Evolutionary conservation across 2,329 filamentous ascomycete genomes (phyloP).

Genomic region (Xylaria sp.): DNA sequence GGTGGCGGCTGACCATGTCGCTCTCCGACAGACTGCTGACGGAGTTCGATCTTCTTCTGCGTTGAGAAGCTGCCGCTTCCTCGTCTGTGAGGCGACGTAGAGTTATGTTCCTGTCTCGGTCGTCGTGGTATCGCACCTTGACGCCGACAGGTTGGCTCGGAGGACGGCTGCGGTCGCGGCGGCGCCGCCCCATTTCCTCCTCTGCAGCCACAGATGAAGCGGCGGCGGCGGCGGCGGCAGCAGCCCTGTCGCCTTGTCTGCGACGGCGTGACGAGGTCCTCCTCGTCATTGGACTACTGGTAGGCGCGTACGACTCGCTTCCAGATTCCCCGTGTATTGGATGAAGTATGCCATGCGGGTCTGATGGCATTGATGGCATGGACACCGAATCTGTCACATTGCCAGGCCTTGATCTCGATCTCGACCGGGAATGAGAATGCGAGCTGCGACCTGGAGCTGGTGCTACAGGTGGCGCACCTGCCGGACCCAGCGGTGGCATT

Average conservation of each 20-base stretch:
- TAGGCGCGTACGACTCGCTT: slow-evolving; percentile 48
- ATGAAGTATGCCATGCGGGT: slow-evolving; percentile 50
- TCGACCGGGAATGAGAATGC: slow-evolving; percentile 36
- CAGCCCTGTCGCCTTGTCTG: slow-evolving; percentile 48
- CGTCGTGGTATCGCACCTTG: slow-evolving; percentile 63
- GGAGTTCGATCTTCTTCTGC: slow-evolving; percentile 51
- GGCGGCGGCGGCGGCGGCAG: slow-evolving; percentile 50
- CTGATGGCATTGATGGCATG: slow-evolving; percentile 60
- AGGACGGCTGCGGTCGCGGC: slow-evolving; percentile 45
- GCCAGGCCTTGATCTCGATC: slow-evolving; percentile 46
- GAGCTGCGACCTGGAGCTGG: slow-evolving; percentile 24
- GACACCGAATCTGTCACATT: slow-evolving; percentile 32
- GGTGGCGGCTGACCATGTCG: slow-evolving; percentile 51
- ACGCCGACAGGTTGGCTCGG: slow-evolving; percentile 57
- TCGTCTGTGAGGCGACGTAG: slow-evolving; percentile 63
- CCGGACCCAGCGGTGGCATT: slow-evolving; percentile 43
- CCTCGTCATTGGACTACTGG: slow-evolving; percentile 44
- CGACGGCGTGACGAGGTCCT: slow-evolving; percentile 51
- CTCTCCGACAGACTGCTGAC: slow-evolving; percentile 59
- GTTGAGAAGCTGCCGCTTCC: slow-evolving; percentile 51
- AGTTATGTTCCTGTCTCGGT: slow-evolving; percentile 63
- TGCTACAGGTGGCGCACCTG: slow-evolving; percentile 20
- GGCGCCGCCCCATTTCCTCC: slow-evolving; percentile 46
- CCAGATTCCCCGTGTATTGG: slow-evolving; percentile 44
- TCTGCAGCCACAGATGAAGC: slow-evolving; percentile 52